Conservation (phyloP, 2,329 filamentous ascomycete species). For the Cladophialophora chaetospira region DNA sequence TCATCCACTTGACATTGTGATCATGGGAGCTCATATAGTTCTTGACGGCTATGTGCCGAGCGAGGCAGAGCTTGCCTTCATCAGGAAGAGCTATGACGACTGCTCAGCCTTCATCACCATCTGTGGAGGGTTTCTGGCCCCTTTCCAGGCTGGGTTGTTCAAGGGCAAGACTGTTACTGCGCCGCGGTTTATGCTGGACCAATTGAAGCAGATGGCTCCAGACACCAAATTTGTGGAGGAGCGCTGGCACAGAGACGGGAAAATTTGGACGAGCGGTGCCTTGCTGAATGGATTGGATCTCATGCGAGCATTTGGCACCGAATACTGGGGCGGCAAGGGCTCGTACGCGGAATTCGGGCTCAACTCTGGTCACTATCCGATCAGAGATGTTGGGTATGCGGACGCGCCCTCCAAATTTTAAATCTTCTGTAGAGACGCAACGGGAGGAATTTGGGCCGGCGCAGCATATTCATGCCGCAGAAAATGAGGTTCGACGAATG, state of each 20-base stretch:
- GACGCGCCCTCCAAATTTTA: constrained; percentile 8
- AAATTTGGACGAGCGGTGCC: constrained; percentile 40
- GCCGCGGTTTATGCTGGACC: constrained; percentile 17
- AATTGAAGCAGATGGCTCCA: constrained; percentile 10
- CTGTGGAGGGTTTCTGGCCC: constrained; percentile 24
- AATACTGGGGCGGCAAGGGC: constrained; percentile 35
- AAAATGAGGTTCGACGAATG: no score
- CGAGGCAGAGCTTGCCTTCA: constrained; percentile 24
- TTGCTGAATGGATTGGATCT: constrained; percentile 39
- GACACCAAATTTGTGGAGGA: constrained; percentile 29
- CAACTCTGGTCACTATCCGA: constrained; percentile 15
- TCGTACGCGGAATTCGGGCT: constrained; percentile 26
- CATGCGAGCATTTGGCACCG: constrained; percentile 36
- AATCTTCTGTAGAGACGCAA: neutral
- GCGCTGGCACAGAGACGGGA: constrained; percentile 37
- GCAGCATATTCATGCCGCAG: neutral
- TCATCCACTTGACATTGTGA: constrained; percentile 27
- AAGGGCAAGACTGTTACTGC: constrained; percentile 25
- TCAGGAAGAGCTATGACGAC: constrained; percentile 25
- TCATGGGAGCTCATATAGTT: constrained; percentile 25
- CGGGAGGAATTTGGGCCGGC: neutral
- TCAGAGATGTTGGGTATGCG: constrained; percentile 18
- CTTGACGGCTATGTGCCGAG: constrained; percentile 18
- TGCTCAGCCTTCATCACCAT: constrained; percentile 28
- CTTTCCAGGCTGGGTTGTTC: constrained; percentile 24